A percentile compares a stretch with the other conserved stretches of the same genome.
Conservation (phyloP, 352 stramenopile species). For the Phytophthora megakarya region DNA sequence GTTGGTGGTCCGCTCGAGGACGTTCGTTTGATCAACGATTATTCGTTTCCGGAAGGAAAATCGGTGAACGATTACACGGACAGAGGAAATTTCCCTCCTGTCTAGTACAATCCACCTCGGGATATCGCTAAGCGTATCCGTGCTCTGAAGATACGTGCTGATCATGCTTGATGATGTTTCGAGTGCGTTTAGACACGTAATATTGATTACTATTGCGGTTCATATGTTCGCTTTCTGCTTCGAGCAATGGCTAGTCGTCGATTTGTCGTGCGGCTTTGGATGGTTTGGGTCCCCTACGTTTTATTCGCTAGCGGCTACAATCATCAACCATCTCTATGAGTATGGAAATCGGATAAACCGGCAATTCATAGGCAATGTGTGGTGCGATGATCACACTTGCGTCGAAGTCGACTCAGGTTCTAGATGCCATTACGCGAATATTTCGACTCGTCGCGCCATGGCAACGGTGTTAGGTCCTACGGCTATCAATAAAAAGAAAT, state of each 20-base stretch:
- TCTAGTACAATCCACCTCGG: conserved; percentile 31
- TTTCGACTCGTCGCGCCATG: conserved; percentile 23
- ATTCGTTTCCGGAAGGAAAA: conserved; percentile 7
- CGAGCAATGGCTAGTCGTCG: conserved; percentile 21
- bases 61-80: conserved; percentile 22
- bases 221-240: conserved; percentile 31
- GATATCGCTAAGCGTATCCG: conserved; percentile 28
- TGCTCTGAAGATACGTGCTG: neutral
- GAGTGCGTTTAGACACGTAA: conserved; percentile 35
- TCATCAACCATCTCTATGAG: conserved; percentile 30
- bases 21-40: conserved; percentile 27
- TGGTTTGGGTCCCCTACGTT: conserved; percentile 32
- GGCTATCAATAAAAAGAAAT: conserved; percentile 16
- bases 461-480: conserved; percentile 7
- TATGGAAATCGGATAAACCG: neutral
- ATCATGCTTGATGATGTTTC: conserved; percentile 38
- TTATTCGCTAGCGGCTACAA: conserved; percentile 18
- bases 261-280: conserved; percentile 25
- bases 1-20: neutral
- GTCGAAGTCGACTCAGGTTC: conserved; percentile 16
- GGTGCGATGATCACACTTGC: conserved; percentile 37
- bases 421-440: conserved; percentile 9
- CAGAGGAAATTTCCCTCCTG: neutral
- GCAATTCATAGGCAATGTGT: conserved; percentile 20
- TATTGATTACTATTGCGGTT: conserved; percentile 20